phyloP scores from a whole-genome alignment of 2,329 filamentous ascomycete species.

The Colletotrichum liriopes region DNA sequence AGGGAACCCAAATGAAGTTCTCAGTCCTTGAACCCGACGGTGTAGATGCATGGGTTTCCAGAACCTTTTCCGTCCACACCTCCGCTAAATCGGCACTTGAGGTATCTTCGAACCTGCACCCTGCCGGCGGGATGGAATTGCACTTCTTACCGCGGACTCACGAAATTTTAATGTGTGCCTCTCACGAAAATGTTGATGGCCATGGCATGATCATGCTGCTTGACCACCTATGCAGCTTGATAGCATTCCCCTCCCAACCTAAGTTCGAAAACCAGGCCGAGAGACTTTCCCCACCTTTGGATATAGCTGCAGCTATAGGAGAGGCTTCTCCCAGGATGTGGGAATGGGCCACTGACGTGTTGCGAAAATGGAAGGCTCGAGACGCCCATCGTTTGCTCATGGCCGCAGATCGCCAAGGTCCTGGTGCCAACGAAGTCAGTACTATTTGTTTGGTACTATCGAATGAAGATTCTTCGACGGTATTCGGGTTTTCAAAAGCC shows the following conservation, averaged over 20 bases:
- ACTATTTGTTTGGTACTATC: background rate
- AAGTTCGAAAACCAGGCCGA: slow-evolving; percentile 8
- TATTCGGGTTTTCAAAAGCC: background rate
- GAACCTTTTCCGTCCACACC: slow-evolving; percentile 23
- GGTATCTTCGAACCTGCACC: background rate
- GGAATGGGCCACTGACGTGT: background rate
- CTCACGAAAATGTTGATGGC: slow-evolving; percentile 23
- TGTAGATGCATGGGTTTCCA: background rate
- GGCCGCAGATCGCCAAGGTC: slow-evolving; percentile 10
- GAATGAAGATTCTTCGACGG: background rate
- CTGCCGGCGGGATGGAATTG: background rate
- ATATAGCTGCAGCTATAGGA: slow-evolving; percentile 5
- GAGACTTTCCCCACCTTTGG: slow-evolving; percentile 11
- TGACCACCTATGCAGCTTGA: background rate
- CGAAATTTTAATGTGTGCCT: slow-evolving; percentile 3
- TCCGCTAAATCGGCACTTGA: background rate
- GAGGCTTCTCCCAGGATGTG: background rate
- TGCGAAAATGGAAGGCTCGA: slow-evolving; percentile 9
- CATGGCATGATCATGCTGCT: slow-evolving; percentile 20
- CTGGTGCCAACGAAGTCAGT: background rate
- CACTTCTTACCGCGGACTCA: slow-evolving; percentile 17
- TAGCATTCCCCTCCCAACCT: slow-evolving; percentile 9
- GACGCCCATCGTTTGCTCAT: background rate
- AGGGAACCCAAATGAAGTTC: background rate
- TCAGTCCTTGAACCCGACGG: background rate